These are phyloP conservation scores for Fusarium guadeloupense DNA, from an alignment of 2,329 filamentous ascomycete genomes.

Conservation along the genomic window DNA sequence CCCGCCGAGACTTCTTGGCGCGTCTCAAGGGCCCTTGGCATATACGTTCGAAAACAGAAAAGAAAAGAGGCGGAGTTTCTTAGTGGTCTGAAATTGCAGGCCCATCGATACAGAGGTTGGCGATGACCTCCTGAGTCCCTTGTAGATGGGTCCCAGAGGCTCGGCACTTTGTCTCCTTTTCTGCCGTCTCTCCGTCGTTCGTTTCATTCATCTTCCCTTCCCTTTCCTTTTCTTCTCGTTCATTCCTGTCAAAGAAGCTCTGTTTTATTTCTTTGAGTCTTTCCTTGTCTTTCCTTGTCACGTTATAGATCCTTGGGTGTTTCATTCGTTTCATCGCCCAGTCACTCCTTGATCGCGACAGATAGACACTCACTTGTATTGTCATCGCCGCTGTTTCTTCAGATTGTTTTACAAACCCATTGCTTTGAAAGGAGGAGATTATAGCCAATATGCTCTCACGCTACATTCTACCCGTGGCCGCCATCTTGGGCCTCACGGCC, in stretches of 20 bases:
- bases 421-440: neutral
- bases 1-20: constrained; percentile 32
- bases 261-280: constrained; percentile 6
- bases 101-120: constrained; percentile 19
- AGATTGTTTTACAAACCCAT: constrained; percentile 8
- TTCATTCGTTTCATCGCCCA: constrained; percentile 27
- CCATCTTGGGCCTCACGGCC: constrained; percentile 57
- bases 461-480: constrained; percentile 46
- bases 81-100: constrained; percentile 25
- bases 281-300: constrained; percentile 27
- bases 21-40: constrained; percentile 7
- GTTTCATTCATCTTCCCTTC: constrained; percentile 1
- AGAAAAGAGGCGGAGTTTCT: neutral
- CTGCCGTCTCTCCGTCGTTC: neutral
- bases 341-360: constrained; percentile 36
- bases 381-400: neutral
- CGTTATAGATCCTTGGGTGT: constrained; percentile 25
- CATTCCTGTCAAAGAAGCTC: constrained; percentile 2
- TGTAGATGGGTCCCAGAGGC: constrained; percentile 37
- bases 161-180: constrained; percentile 19
- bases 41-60: neutral
- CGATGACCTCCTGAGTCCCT: constrained; percentile 39
- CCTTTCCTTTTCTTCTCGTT: neutral
- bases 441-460: constrained; percentile 40
- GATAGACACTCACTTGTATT: constrained; percentile 11